Evolutionary conservation across 164 flowering plant genomes (phyloP), one percentile per base, ranked within the genome.

Genomic region (Vitis riparia): DNA sequence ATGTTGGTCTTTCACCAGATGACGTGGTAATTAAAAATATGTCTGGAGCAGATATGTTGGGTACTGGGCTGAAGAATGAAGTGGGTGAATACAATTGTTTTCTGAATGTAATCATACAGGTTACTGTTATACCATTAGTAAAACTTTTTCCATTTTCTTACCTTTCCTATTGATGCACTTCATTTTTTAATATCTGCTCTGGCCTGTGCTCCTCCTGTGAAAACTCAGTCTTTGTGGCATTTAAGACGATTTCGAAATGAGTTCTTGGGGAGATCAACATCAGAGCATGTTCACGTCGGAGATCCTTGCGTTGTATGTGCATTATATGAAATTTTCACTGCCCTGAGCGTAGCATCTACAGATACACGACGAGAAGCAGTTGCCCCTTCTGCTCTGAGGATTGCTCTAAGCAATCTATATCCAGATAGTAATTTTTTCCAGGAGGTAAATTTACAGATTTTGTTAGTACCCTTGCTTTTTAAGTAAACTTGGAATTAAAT

Each of bases 91-190:
- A 93, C 74, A 93, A 93, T 77, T 96, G 99, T 77, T 96, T 96
- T 82, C 77, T 96, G 71, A 96, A 96, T 84, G 99, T 96, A 29
- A 93, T 96, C 49, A 96, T 96, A 75, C 99, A 96, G 99, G 99
- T 93, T 19, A 15, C 76, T 59, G 8, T 64, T 58, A 3, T 9
- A 14, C 30, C 11, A 13, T 19, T 27, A 19, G 53, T 60, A 44
- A 49, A 51, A 23, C 11, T 19, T n/a, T 30, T 23, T 60, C 30
- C 16, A 56, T 59, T 63, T 58, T 15, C 0, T 56, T 44, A 3
- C 47, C 9, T 59, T 16, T 23, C n/a, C 11, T 48, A 13, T 55
- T 66, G 23, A 10, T 55, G n/a, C 10, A 44, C 11, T 30, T 57
- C 47, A 29, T 16, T 17, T 62, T 62, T 59, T 23, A 3, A 3